Evolutionary conservation across 768 basidiomycete species (phyloP).

Genomic region (Pulveroboletus sp.): DNA sequence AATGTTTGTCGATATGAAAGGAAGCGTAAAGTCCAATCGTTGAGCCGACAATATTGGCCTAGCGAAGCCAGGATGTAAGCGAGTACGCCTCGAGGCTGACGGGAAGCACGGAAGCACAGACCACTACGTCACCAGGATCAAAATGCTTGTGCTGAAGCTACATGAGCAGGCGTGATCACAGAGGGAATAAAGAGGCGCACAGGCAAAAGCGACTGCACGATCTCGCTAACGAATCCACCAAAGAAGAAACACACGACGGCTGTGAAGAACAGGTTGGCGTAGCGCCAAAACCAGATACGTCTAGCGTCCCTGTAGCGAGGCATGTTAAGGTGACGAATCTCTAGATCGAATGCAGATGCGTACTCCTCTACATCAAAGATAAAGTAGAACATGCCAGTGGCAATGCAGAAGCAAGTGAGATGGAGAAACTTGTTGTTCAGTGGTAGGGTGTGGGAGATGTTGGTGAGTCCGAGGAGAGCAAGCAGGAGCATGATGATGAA

Average conservation of each 20-base stretch:
- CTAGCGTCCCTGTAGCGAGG: slow-evolving; percentile 55
- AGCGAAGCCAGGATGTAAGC: slow-evolving; percentile 8
- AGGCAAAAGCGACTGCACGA: slow-evolving; percentile 75
- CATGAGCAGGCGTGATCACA: not conserved
- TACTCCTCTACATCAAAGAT: slow-evolving; percentile 87
- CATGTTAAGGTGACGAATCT: not conserved
- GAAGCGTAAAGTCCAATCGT: slow-evolving; percentile 60
- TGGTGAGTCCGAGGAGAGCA: slow-evolving; percentile 74
- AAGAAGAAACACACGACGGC: slow-evolving; percentile 68
- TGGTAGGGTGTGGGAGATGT: slow-evolving; percentile 58
- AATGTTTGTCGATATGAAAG: slow-evolving; percentile 68
- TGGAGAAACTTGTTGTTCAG: slow-evolving; percentile 78
- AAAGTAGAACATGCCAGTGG: slow-evolving; percentile 81
- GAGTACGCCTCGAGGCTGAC: slow-evolving; percentile 9
- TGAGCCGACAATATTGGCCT: slow-evolving; percentile 81
- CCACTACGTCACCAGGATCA: slow-evolving; percentile 66
- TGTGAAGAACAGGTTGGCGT: slow-evolving; percentile 65
- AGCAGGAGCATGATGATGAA: slow-evolving; percentile 61
- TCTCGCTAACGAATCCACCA: slow-evolving; percentile 76
- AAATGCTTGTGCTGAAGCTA: slow-evolving; percentile 59
- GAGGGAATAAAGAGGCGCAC: slow-evolving; percentile 34
- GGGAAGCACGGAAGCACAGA: slow-evolving; percentile 33
- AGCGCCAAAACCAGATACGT: slow-evolving; percentile 85
- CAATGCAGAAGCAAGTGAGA: slow-evolving; percentile 69
- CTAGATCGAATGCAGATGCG: slow-evolving; percentile 23